Evolutionary conservation across 345 rosid species (phyloP).

Genomic region (Lumnitzera littorea): DNA sequence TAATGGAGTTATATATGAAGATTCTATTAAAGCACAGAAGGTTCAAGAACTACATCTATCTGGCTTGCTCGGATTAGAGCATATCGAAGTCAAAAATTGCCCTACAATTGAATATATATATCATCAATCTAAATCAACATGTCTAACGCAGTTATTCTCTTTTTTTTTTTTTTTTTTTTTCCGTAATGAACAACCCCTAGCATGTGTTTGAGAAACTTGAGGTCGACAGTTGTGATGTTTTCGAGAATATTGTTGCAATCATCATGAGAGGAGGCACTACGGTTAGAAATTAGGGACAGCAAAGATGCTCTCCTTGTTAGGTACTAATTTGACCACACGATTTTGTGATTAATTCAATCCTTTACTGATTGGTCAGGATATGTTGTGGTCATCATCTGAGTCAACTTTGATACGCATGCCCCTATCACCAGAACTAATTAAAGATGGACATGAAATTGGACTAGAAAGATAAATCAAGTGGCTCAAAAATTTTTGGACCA

Average conservation of each 20-base stretch:
- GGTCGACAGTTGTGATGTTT: not conserved
- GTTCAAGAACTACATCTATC: slow-evolving; percentile 7
- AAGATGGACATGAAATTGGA: slow-evolving; percentile 74
- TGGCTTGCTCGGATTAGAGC: slow-evolving; percentile 2
- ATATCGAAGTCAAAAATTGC: slow-evolving; percentile 1
- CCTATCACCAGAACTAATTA: slow-evolving; percentile 60
- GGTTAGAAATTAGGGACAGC: too few species aligned
- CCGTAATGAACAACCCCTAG: not conserved
- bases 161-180: not conserved
- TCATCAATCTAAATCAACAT: not conserved
- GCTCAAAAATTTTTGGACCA: slow-evolving; percentile 65
- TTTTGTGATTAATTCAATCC: slow-evolving; percentile 83
- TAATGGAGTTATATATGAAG: not conserved
- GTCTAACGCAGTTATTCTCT: slow-evolving; percentile 6
- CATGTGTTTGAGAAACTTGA: slow-evolving; percentile 3
- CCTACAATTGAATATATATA: not conserved
- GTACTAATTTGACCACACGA: slow-evolving; percentile 73
- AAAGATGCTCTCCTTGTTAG: slow-evolving; percentile 14
- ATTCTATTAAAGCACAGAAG: not conserved
- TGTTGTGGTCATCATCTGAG: slow-evolving; percentile 59
- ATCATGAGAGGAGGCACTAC: not conserved
- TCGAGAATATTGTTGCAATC: slow-evolving; percentile 3
- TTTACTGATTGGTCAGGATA: slow-evolving; percentile 65
- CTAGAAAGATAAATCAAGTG: slow-evolving; percentile 47
- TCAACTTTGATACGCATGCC: slow-evolving; percentile 93